Base-by-base conservation (phyloP, 352 stramenopile genomes). In the Phytophthora gonapodyides region DNA sequence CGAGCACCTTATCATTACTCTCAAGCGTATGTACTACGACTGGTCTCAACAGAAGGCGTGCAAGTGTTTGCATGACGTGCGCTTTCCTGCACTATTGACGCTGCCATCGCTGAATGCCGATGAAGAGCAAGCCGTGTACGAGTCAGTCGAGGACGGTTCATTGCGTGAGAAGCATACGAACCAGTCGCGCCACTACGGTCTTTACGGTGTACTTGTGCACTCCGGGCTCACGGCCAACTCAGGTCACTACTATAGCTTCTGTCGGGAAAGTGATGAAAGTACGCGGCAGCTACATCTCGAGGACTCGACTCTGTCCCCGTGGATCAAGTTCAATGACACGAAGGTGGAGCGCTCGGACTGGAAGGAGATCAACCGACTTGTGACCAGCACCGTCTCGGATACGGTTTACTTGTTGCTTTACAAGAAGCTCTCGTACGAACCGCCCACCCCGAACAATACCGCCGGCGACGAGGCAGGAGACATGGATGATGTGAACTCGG, bases 311-410 rank as follows among this genome's bases (percentile, higher is more conserved):
- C 46, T 78, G n/a, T 80, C 85, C 12, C 89, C 90, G 8, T 97
- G 90, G 90, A 90, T 96, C 52, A 96, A 96, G 43, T 96, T 97
- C 24, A 97, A 97, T 58, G 90, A 97, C 68, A 87, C 65, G 36
- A 90, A 88, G 43, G 82, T 97, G 8, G 74, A 90, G 52, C 64
- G 69, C 7, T 94, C 89, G 1, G 88, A 61, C 53, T 96, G 88
- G 89, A 71, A 70, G 16, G 89, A 96, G 44, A 93, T 97, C 48
- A 89, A 91, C 41, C 62, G 68, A n/a, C 59, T 80, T 1, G 80
- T 96, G 24, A 67, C 74, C 2, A 87, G 78, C 54, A 96, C 89
- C 7, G 84, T 94, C 27, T 96, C 88, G 5, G 88, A 96, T 55
- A 88, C 89, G 10, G 89, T 93, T 8, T 97, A 96, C 62, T 59